Evolutionary conservation across 2,329 filamentous ascomycete genomes (phyloP).

Genomic region (Pestalotiopsis sp.): DNA sequence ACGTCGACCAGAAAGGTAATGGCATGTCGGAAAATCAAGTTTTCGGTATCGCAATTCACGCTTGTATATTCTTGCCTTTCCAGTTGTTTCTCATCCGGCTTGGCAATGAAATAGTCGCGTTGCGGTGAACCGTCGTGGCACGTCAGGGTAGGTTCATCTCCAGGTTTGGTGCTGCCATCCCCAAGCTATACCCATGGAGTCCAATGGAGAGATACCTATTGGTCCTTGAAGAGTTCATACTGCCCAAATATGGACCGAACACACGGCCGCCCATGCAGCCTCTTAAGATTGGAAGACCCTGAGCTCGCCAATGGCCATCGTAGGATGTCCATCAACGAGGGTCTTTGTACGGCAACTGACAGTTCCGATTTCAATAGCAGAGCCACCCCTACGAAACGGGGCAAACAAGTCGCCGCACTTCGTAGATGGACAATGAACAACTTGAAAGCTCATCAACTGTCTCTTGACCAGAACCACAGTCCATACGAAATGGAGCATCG

Average conservation of each 20-base stretch:
- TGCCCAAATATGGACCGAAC: not conserved
- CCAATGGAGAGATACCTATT: not conserved
- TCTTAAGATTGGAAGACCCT: not conserved
- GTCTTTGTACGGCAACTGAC: not conserved
- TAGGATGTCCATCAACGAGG: not conserved
- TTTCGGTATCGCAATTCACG: not conserved
- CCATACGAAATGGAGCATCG: not conserved
- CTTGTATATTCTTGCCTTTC: not conserved
- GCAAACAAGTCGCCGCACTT: not conserved
- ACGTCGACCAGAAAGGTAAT: not conserved
- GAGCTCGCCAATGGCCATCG: not conserved
- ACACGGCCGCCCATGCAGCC: not conserved
- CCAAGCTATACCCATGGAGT: not conserved
- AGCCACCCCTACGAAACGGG: not conserved
- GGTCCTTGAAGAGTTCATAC: not conserved
- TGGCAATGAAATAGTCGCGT: not conserved
- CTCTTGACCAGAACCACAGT: not conserved
- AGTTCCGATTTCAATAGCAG: not conserved
- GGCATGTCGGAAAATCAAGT: not conserved
- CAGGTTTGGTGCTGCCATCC: not conserved
- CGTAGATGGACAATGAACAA: not conserved
- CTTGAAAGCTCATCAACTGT: not conserved
- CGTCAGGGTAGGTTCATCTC: not conserved
- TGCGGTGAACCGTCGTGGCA: slow-evolving; percentile 9
- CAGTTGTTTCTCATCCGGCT: not conserved